Conservation (phyloP, 306 rosid species). For the Astragalus membranaceus region DNA sequence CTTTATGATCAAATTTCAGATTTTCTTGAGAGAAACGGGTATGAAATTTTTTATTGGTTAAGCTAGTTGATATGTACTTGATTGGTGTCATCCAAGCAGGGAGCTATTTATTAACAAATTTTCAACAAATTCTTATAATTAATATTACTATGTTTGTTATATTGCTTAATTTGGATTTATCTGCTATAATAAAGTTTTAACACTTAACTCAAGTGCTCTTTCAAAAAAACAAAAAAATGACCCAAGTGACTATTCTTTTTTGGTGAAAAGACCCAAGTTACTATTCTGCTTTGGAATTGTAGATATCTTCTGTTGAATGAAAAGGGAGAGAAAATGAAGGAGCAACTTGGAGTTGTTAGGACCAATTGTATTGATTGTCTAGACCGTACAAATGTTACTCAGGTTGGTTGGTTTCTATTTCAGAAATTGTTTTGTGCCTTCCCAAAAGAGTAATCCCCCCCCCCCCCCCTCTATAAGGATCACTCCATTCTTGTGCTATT, state of each 20-base stretch:
- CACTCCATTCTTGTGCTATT: neutral
- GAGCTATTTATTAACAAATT: constrained; percentile 3
- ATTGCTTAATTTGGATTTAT: constrained; percentile 13
- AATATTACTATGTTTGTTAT: constrained; percentile 5
- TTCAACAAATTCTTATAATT: constrained; percentile 11
- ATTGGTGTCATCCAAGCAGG: constrained; percentile 15
- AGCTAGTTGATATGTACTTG: constrained; percentile 1
- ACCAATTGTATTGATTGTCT: constrained; percentile 95
- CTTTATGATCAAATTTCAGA: constrained; percentile 88
- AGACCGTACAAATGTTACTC: constrained; percentile 97
- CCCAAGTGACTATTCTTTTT: too few relatives aligned
- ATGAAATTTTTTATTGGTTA: constrained; percentile 26
- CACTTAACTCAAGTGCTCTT: neutral
- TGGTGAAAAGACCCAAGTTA: constrained; percentile 12
- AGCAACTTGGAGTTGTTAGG: constrained; percentile 90
- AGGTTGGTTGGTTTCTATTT: constrained; percentile 45
- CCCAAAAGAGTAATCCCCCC: neutral
- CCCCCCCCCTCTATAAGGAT: neutral
- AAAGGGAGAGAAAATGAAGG: constrained; percentile 93
- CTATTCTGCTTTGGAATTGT: constrained; percentile 25
- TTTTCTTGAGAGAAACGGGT: constrained; percentile 86
- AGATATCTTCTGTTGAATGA: constrained; percentile 84
- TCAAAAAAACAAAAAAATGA: neutral
- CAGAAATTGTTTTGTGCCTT: constrained; percentile 8
- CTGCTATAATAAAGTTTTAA: constrained; percentile 2